These are phyloP conservation scores for Plasmopara muralis DNA, from an alignment of 352 stramenopile genomes.

Conservation along the genomic window DNA sequence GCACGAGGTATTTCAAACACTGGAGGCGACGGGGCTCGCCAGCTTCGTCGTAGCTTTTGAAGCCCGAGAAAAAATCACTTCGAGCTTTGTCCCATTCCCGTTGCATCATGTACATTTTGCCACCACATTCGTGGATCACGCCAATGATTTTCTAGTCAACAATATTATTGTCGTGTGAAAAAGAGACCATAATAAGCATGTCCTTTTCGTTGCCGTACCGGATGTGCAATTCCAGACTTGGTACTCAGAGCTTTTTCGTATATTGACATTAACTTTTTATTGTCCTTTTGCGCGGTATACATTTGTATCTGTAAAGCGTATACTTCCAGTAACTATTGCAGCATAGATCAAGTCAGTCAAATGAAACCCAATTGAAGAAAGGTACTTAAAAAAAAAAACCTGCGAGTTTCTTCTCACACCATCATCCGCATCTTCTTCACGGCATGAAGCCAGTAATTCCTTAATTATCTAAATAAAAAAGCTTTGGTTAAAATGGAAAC, in stretches of 20 bases:
- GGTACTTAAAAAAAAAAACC: constrained; percentile 13
- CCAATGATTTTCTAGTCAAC: constrained; percentile 81
- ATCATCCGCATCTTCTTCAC: constrained; percentile 81
- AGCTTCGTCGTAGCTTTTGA: constrained; percentile 96
- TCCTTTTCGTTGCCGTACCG: constrained; percentile 22
- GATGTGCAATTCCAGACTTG: constrained; percentile 87
- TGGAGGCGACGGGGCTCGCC: constrained; percentile 87
- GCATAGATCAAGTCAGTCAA: not conserved
- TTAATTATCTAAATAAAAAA: constrained; percentile 54
- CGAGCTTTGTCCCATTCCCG: constrained; percentile 90
- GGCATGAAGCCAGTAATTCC: constrained; percentile 81
- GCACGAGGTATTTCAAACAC: constrained; percentile 93
- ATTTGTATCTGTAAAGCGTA: constrained; percentile 92
- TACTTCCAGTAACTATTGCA: constrained; percentile 83
- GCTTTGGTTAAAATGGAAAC: not conserved
- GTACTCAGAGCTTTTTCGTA: constrained; percentile 88
- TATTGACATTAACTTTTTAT: constrained; percentile 91
- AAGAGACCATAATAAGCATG: not conserved
- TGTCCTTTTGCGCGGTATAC: constrained; percentile 89
- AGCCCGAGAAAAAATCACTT: constrained; percentile 93
- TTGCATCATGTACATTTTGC: constrained; percentile 96
- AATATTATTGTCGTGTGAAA: not conserved
- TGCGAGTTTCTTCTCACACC: constrained; percentile 77
- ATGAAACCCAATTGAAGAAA: no score
- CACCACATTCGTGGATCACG: constrained; percentile 92